A percentile compares a stretch with the other conserved stretches of the same genome.
phyloP scores from a whole-genome alignment of 345 rosid species.

The Sisymbrium irio region DNA sequence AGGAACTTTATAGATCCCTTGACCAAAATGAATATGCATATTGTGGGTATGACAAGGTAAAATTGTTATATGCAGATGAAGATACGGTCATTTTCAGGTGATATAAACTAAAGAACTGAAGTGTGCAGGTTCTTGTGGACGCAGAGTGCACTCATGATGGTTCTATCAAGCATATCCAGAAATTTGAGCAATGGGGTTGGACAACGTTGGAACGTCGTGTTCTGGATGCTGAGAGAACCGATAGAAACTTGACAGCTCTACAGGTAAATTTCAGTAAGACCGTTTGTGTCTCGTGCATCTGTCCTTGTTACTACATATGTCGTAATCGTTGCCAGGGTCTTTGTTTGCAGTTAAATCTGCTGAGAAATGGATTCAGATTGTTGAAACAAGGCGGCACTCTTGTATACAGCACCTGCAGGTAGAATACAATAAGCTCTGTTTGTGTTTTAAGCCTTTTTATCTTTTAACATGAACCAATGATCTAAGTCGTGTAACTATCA shows the following conservation, averaged over 20 bases:
- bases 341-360: constrained; percentile 65
- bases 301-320: not conserved
- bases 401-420: constrained; percentile 98
- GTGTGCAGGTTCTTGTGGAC: constrained; percentile 84
- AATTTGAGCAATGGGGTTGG: constrained; percentile 98
- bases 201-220: constrained; percentile 83
- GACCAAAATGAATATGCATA: constrained; percentile 35
- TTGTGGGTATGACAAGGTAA: constrained; percentile 81
- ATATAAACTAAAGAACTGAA: not conserved
- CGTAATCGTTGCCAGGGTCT: not conserved
- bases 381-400: constrained; percentile 79
- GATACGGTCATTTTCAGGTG: not conserved
- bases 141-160: constrained; percentile 99
- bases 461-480: not conserved
- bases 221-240: constrained; percentile 74
- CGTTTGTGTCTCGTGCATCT: not conserved
- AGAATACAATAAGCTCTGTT: not conserved
- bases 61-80: not conserved
- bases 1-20: constrained; percentile 46
- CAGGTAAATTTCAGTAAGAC: constrained; percentile 48
- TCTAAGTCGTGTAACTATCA: constrained; percentile 30
- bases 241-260: constrained; percentile 56
- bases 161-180: constrained; percentile 79
- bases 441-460: not conserved
- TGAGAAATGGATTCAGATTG: constrained; percentile 76